These are phyloP conservation scores for Gracilariopsis chorda DNA, from an alignment of 23 red algal genomes.

Conservation along the genomic window DNA sequence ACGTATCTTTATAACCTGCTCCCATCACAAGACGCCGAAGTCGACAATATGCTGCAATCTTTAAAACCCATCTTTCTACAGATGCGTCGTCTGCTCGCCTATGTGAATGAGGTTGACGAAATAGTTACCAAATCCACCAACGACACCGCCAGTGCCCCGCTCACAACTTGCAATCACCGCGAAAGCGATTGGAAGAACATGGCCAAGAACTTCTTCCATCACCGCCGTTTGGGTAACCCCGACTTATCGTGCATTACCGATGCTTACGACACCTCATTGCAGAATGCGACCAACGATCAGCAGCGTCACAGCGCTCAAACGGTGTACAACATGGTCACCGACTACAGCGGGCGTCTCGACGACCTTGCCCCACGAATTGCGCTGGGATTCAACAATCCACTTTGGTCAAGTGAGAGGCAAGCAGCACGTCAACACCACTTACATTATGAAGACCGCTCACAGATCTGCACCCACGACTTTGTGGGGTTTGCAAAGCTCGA, in stretches of 20 bases:
- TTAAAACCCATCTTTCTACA: neutral
- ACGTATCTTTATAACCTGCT: neutral
- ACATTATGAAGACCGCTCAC: conserved; percentile 11
- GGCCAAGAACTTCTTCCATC: neutral
- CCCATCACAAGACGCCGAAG: neutral
- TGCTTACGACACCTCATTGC: neutral
- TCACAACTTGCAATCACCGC: conserved; percentile 35
- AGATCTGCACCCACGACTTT: neutral
- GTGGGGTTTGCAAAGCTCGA: neutral
- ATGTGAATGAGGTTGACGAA: neutral
- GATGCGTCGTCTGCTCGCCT: neutral
- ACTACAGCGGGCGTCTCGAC: neutral
- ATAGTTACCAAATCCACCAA: neutral
- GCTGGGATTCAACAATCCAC: too few species aligned
- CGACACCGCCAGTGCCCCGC: neutral
- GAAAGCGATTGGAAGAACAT: neutral
- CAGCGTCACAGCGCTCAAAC: neutral
- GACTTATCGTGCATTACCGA: conserved; percentile 2
- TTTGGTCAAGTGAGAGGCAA: neutral
- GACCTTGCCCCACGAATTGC: neutral
- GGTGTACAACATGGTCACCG: neutral
- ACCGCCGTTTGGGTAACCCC: neutral
- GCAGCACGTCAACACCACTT: neutral
- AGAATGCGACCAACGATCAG: too few species aligned
- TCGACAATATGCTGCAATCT: neutral